Evolutionary conservation across 768 basidiomycete genomes (phyloP).

Genomic region (Paxillus ammoniavirescens): DNA sequence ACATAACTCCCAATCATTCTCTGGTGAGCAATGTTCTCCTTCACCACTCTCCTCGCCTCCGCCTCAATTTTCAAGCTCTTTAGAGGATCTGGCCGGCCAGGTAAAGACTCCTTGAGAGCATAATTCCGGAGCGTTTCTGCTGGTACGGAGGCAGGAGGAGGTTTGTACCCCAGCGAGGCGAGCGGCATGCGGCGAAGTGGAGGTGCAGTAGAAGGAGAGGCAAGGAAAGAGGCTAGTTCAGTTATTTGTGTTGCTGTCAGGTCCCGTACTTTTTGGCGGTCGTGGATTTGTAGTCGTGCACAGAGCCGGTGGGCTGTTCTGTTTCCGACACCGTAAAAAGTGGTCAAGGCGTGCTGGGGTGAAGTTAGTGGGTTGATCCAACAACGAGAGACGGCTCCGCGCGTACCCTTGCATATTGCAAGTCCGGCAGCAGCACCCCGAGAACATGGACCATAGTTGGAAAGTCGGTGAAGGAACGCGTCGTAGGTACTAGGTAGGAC

Average conservation of each 20-base stretch:
- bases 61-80: constrained; percentile 81
- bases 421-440: constrained; percentile 79
- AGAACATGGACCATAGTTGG: constrained; percentile 81
- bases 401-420: constrained; percentile 71
- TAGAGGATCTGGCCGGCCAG: constrained; percentile 57
- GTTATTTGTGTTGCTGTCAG: constrained; percentile 88
- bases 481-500: neutral
- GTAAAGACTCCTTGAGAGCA: constrained; percentile 33
- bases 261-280: constrained; percentile 75
- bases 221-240: constrained; percentile 89
- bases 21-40: constrained; percentile 91
- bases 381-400: neutral
- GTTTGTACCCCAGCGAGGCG: constrained; percentile 51
- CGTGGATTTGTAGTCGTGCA: constrained; percentile 90
- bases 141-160: constrained; percentile 41
- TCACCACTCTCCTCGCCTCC: constrained; percentile 76
- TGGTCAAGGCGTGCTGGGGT: constrained; percentile 80
- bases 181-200: constrained; percentile 67
- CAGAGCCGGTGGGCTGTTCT: constrained; percentile 78
- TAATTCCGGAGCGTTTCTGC: constrained; percentile 27
- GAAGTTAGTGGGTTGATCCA: neutral
- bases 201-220: constrained; percentile 77
- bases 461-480: constrained; percentile 4
- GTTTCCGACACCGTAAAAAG: constrained; percentile 86
- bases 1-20: constrained; percentile 93